Evolutionary conservation across 2,329 filamentous ascomycete species (phyloP), one percentile per base, ranked within the genome.

Genomic region (Tolypocladium sp.): DNA sequence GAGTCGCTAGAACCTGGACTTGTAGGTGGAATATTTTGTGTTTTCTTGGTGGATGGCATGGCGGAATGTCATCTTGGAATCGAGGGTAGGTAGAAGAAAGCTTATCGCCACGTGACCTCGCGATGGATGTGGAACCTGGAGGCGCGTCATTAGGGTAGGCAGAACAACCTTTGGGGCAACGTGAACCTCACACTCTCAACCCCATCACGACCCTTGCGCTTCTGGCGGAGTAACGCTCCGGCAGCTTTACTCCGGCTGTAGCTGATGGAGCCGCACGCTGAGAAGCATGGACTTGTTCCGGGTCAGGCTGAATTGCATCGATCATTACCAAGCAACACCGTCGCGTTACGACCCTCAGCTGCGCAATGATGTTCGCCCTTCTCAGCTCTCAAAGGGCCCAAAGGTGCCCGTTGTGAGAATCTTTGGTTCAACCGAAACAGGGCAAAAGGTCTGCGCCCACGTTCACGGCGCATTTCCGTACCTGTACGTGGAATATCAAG

Each of bases 381-480:
- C 81, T 25, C 81, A 86, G 67, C 75, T 82, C 61, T 77, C 80
- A 62, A 86, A 84, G 61, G 82, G 84, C 40, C 87, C 90, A 12
- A 88, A 86, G 63, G 86, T 97, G 0, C 93, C 94, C 0, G 85
- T 97, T 13, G 86, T 99, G 61, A 86, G 94, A 64, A 83, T 95
- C 13, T 99, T 97, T 74, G 94, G 94, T 1, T 87, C 92, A 4
- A 97, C 93, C 1, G 91, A 96, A 71, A 94, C 91, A 0, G 94
- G 94, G 0, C 92, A 97, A 74, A 97, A 95, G 70, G 91, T 97
- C 20, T 97, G 94, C 76, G 91, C 91, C 37, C 94, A 99, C 76
- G 85, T 99, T 59, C 94, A 97, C 73, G 94, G 95, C 61, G 92
- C 91, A 27, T 92, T 99, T 67, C 94, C 94, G 1, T 99, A 99